Conservation (phyloP, 768 basidiomycete species). For the Rhodocollybia butyracea region DNA sequence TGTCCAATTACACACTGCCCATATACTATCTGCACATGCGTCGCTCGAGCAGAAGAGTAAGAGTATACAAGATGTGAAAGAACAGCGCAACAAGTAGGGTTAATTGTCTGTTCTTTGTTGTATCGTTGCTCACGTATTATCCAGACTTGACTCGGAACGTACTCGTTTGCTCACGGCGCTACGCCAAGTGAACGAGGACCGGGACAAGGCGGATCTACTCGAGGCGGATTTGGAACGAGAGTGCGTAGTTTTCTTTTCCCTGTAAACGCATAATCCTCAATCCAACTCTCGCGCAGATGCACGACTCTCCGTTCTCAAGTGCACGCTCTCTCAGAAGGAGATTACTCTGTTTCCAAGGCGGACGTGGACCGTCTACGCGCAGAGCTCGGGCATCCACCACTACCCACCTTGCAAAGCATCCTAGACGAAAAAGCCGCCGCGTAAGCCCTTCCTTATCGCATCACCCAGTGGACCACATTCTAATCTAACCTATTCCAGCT, state of each 20-base stretch:
- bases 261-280: slow-evolving; percentile 8
- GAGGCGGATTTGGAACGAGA: slow-evolving; percentile 68
- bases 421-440: slow-evolving; percentile 67
- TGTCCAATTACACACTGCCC: slow-evolving; percentile 82
- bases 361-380: slow-evolving; percentile 75
- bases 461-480: slow-evolving; percentile 12
- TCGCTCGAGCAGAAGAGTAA: slow-evolving; percentile 75
- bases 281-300: slow-evolving; percentile 40
- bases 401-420: slow-evolving; percentile 69
- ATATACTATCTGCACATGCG: slow-evolving; percentile 81
- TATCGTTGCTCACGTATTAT: not conserved
- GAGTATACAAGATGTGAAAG: slow-evolving; percentile 75
- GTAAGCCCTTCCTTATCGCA: slow-evolving; percentile 27
- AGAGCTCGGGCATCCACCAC: slow-evolving; percentile 73
- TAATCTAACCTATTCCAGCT: slow-evolving; percentile 32
- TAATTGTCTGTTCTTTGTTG: not conserved
- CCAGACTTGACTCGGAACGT: slow-evolving; percentile 74
- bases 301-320: slow-evolving; percentile 67
- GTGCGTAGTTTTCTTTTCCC: slow-evolving; percentile 32
- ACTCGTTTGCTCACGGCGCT: slow-evolving; percentile 63
- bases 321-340: slow-evolving; percentile 63
- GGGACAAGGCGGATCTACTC: slow-evolving; percentile 76
- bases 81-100: slow-evolving; percentile 80
- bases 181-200: slow-evolving; percentile 79
- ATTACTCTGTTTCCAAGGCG: slow-evolving; percentile 68